A percentile compares a stretch with the other conserved stretches of the same genome.
phyloP scores from a whole-genome alignment of 2,329 filamentous ascomycete genomes.

The Orbilia quercus region DNA sequence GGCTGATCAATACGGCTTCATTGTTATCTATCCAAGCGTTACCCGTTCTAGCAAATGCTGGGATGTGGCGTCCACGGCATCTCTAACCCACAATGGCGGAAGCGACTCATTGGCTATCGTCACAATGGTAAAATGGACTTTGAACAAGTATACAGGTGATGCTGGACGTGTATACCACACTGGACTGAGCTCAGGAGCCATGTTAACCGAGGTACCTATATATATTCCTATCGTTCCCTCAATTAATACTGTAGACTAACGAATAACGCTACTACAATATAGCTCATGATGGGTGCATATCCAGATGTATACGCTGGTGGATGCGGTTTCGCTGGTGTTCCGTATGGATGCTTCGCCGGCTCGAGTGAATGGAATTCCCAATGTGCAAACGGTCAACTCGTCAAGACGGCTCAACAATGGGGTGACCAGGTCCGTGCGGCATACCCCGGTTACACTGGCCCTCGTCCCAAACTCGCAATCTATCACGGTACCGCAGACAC shows the following conservation, averaged over 20 bases:
- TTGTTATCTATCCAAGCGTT: constrained; percentile 67
- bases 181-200: constrained; percentile 68
- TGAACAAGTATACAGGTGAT: constrained; percentile 69
- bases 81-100: constrained; percentile 70
- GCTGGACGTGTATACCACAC: constrained; percentile 68
- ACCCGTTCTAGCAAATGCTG: constrained; percentile 67
- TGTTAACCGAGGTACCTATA: constrained; percentile 66
- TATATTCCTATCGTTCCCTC: not conserved
- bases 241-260: not conserved
- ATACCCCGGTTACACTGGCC: constrained; percentile 68
- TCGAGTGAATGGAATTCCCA: constrained; percentile 67
- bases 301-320: constrained; percentile 69
- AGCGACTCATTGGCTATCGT: constrained; percentile 70
- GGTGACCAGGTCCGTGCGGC: constrained; percentile 66
- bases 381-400: constrained; percentile 67
- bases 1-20: constrained; percentile 69
- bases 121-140: constrained; percentile 71
- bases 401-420: constrained; percentile 66
- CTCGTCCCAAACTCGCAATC: constrained; percentile 69
- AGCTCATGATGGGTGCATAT: constrained; percentile 67
- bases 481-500: constrained; percentile 70
- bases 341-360: constrained; percentile 68
- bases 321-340: constrained; percentile 67
- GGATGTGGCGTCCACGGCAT: constrained; percentile 70
- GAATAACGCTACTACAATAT: constrained; percentile 61